Conservation (phyloP, 139 green algal genomes). For the Diplosphaera chodatii region DNA sequence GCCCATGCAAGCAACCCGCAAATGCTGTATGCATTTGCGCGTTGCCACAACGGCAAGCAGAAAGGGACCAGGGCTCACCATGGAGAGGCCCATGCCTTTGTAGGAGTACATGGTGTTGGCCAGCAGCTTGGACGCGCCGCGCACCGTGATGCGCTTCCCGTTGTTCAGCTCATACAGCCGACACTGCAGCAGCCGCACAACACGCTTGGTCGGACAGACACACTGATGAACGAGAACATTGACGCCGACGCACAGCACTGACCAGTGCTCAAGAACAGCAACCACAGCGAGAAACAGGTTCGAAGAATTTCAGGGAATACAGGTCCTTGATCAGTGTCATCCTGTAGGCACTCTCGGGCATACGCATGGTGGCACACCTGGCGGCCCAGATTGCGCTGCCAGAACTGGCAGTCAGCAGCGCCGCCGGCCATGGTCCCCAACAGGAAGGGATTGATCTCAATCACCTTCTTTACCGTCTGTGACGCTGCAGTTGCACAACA, state of each 20-base stretch:
- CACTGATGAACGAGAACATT: too few relatives aligned
- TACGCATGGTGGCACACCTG: constrained; percentile 30
- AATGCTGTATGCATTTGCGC: too few relatives aligned
- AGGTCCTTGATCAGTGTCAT: too few relatives aligned
- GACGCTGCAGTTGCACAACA: constrained; percentile 60
- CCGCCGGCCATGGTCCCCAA: constrained; percentile 98
- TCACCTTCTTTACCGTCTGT: constrained; percentile 97
- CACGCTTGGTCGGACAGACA: too few relatives aligned
- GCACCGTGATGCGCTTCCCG: constrained; percentile 91
- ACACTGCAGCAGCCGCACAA: constrained; percentile 84
- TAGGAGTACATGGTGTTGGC: constrained; percentile 98
- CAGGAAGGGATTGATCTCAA: constrained; percentile 98
- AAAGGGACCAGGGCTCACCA: too few relatives aligned
- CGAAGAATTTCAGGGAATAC: too few relatives aligned
- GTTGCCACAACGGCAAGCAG: too few relatives aligned
- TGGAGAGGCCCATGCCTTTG: constrained; percentile 92
- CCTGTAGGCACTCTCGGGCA: too few relatives aligned
- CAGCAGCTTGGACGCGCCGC: constrained; percentile 94
- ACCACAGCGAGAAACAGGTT: too few relatives aligned
- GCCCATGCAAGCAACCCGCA: too few relatives aligned
- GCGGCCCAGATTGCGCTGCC: constrained; percentile 89
- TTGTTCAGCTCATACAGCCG: constrained; percentile 95
- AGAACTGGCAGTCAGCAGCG: constrained; percentile 97
- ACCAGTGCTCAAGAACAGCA: too few relatives aligned
- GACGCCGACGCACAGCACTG: too few relatives aligned